These are phyloP conservation scores for Cladosporium colombiae DNA, from an alignment of 2,329 filamentous ascomycete species.

Conservation along the genomic window DNA sequence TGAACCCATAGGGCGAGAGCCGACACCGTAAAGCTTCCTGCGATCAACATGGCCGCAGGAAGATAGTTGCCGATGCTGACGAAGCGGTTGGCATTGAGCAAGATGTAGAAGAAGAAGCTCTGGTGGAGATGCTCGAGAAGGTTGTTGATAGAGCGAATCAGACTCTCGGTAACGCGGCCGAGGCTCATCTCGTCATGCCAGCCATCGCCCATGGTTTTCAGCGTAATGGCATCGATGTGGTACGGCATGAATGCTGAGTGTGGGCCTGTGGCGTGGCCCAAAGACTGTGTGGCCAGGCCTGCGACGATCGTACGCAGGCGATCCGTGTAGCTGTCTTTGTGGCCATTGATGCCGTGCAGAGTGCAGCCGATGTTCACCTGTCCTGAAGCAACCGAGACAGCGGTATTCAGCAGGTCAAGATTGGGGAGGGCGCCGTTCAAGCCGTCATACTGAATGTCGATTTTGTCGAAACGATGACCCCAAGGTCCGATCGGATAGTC, in stretches of 20 bases:
- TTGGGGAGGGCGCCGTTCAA: conserved; percentile 95
- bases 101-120: conserved; percentile 98
- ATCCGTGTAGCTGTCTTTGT: conserved; percentile 75
- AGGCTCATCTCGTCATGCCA: conserved; percentile 99
- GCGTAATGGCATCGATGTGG: conserved; percentile 91
- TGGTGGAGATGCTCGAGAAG: conserved; percentile 95
- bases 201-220: conserved; percentile 85
- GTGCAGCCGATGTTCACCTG: conserved; percentile 88
- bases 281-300: conserved; percentile 87
- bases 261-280: conserved; percentile 84
- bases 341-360: conserved; percentile 82
- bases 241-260: conserved; percentile 98
- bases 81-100: conserved; percentile 89
- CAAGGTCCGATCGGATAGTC: conserved; percentile 75
- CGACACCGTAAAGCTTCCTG: conserved; percentile 92
- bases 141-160: conserved; percentile 94
- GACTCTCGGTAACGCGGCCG: conserved; percentile 83
- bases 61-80: conserved; percentile 98
- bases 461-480: conserved; percentile 77
- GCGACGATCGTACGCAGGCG: conserved; percentile 85
- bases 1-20: conserved; percentile 92
- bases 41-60: conserved; percentile 95
- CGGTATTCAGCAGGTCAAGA: conserved; percentile 91
- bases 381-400: conserved; percentile 79
- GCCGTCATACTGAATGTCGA: conserved; percentile 93